phyloP scores from a whole-genome alignment of 2,329 filamentous ascomycete genomes.

The Trichophyton verrucosum region DNA sequence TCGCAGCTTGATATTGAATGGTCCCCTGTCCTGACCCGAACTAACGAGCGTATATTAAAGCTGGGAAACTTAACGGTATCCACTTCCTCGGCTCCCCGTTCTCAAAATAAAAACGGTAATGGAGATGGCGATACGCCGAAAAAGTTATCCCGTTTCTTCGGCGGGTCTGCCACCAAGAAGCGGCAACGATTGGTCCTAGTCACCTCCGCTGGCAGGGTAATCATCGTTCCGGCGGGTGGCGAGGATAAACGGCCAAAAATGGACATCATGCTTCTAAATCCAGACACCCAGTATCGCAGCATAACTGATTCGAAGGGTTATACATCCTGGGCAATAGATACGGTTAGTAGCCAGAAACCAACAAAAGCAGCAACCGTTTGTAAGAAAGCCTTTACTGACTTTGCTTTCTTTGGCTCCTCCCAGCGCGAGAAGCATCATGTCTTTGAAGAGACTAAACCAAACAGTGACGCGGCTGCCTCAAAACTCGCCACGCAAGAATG shows the following conservation, averaged over 20 bases:
- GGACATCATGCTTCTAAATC: slow-evolving; percentile 69
- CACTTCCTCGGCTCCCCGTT: slow-evolving; percentile 61
- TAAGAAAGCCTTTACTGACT: slow-evolving; percentile 10
- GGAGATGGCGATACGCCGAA: slow-evolving; percentile 57
- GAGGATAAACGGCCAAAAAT: slow-evolving; percentile 93
- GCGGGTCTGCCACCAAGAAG: slow-evolving; percentile 82
- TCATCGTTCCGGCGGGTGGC: slow-evolving; percentile 79
- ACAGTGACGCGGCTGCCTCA: slow-evolving; percentile 49
- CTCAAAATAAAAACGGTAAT: slow-evolving; percentile 53
- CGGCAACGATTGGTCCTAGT: slow-evolving; percentile 87
- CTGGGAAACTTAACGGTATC: slow-evolving; percentile 81
- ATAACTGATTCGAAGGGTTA: slow-evolving; percentile 78
- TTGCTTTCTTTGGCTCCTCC: slow-evolving; percentile 19
- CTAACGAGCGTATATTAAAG: slow-evolving; percentile 88
- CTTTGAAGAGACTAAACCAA: slow-evolving; percentile 83
- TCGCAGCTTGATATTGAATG: slow-evolving; percentile 96
- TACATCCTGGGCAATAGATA: slow-evolving; percentile 81
- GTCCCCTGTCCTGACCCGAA: slow-evolving; percentile 84
- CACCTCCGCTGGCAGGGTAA: slow-evolving; percentile 77
- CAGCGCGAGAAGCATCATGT: slow-evolving; percentile 81
- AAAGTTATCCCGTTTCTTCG: slow-evolving; percentile 89
- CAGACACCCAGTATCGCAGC: slow-evolving; percentile 66
- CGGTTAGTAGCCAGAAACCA: slow-evolving; percentile 49
- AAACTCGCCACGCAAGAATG: slow-evolving; percentile 73
- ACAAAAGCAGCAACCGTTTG: slow-evolving; percentile 6